Evolutionary conservation across 73 alveolate species (phyloP), one percentile per base, ranked within the genome.

Genomic region (Paramecium tetraurelia): DNA sequence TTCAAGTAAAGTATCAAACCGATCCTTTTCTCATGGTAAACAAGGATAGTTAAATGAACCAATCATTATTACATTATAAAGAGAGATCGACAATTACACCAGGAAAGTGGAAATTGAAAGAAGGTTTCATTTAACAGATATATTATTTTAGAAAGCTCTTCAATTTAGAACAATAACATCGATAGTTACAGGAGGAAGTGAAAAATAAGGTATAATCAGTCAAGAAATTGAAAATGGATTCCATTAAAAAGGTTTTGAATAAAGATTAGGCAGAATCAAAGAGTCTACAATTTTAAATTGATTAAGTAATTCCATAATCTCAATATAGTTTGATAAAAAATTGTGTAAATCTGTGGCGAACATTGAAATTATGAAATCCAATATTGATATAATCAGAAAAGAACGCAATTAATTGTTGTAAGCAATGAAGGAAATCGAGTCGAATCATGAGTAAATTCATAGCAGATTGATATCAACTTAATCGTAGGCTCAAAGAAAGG

Each of bases 41-140:
- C 14, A 72, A 72, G 59, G 59, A 20, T 22, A 36, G 40, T 33
- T 80, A 46, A 80, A 80, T 80, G 90, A 80, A 20, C 90, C 90
- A 44, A 80, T 41, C 18, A 68, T 89, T 7, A 83, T 89, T 38
- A 89, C 94, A 35, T 70, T 89, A 63, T 50, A 89, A 35, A 89
- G 84, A 70, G 92, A 89, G 44, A 70, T 89, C 7, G 94, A 89
- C 48, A 69, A 46, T 21, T 89, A 89, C 27, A 89, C 90, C 12
- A 57, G 92, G 9, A 89, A 89, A 33, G 86, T 89, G 35, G 94
- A 89, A 46, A 58, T 71, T 40, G 94, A 89, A 53, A 89, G 84
- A 50, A 89, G 87, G 94, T 89, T 24, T 41, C 14, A 38, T 86
- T 7, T 59, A 21, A 36, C 22, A 59, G 31, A 53, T 53, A 18